phyloP scores from a whole-genome alignment of 352 stramenopile species.

The Blastocystis sp. region DNA sequence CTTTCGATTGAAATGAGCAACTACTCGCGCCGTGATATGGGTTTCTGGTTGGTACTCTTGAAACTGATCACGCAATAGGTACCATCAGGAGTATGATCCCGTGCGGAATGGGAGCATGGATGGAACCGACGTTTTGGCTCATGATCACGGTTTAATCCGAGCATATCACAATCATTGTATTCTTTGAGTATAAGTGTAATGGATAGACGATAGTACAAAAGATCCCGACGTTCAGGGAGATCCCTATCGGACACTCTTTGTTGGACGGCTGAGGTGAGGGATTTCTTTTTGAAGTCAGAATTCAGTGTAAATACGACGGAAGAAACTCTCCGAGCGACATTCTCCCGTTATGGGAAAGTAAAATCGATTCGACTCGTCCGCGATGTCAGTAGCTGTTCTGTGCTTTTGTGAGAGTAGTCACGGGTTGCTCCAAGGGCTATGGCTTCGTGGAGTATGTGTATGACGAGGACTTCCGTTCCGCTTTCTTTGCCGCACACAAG shows the following conservation, averaged over 20 bases:
- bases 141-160: conserved; percentile 55
- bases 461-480: conserved; percentile 42
- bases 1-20: not conserved
- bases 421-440: conserved; percentile 27
- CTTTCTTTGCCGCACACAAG: conserved; percentile 29
- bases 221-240: not conserved
- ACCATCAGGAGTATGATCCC: conserved; percentile 54
- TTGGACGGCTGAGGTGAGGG: conserved; percentile 9
- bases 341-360: conserved; percentile 34
- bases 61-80: not conserved
- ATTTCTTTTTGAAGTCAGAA: not conserved
- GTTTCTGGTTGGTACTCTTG: conserved; percentile 15
- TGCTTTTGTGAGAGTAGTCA: conserved; percentile 2
- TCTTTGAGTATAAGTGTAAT: not conserved
- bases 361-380: not conserved
- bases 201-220: conserved; percentile 4
- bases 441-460: conserved; percentile 41
- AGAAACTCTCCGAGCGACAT: conserved; percentile 7
- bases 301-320: conserved; percentile 11
- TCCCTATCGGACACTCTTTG: conserved; percentile 52
- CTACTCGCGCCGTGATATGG: not conserved
- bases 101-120: conserved; percentile 57
- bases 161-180: conserved; percentile 33
- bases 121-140: conserved; percentile 51
- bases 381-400: conserved; percentile 6